Base-by-base conservation (phyloP, 139 green algal species). In the Marvania coccoides region DNA sequence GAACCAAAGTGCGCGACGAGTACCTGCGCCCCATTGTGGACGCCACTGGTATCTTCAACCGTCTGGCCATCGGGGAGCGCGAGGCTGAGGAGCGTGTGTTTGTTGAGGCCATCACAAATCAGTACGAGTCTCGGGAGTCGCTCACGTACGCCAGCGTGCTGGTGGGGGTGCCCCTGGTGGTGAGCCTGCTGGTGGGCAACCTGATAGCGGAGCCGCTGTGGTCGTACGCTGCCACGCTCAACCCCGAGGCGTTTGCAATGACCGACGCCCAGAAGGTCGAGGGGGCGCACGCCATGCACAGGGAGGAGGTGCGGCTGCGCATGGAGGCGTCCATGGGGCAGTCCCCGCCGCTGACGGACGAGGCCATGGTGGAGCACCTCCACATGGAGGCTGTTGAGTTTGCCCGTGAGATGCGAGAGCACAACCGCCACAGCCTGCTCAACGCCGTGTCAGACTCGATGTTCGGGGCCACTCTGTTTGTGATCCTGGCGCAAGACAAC, bases 291-390 rank as follows among this genome's bases (percentile, higher is more conserved):
- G 69, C 80, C 26, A 65, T 96, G 38, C 83, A 95, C 60, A 46
- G 86, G 14, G 83, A 95, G 67, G 90, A 95, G 79, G 55, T 87
- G 36, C 80, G 87, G 2, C 42, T 96, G 48, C 81, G 82, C 30
- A 83, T 96, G 75, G 82, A 93, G 47, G 80, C 82, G 28, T 79
- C 83, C 24, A 83, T 95, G n/a, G 90, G 90, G 19, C 69, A 78
- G 58, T 65, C 82, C 10, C 87, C 85, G 23, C 82, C 85, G 5
- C 61, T 95, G 10, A 77, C 46, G 0, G 85, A 95, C 23, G 67
- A 65, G 9, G 69, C 79, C 42, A 68, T 95, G 64, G 61, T 87
- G 39, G 47, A 73, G 39, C 79, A 90, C 63, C 61, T 93, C 68
- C 57, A 64, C 0, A 57, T 88, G 47, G 78, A 72, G n/a, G 77